phyloP scores from a whole-genome alignment of 208 protist genomes.

The Novymonas esmeraldas region DNA sequence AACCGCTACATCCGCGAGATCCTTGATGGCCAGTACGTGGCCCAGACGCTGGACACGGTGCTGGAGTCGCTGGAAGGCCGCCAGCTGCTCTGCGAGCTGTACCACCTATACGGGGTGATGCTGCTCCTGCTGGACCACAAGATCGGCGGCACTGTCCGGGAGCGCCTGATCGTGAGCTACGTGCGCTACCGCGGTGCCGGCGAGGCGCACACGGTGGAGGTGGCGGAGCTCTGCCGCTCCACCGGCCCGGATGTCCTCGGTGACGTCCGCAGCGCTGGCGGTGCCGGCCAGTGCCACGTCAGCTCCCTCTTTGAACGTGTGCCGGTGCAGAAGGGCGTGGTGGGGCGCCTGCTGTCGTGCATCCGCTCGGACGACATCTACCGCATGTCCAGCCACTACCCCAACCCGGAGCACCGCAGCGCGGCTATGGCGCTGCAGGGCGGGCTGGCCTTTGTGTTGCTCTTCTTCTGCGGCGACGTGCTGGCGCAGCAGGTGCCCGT shows the following conservation, averaged over 20 bases:
- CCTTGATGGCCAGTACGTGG: conserved; percentile 87
- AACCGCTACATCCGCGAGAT: conserved; percentile 93
- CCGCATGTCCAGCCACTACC: conserved; percentile 90
- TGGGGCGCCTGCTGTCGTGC: conserved; percentile 93
- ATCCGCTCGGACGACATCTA: conserved; percentile 97
- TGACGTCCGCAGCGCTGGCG: neutral
- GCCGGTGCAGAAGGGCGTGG: conserved; percentile 56
- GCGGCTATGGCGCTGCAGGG: conserved; percentile 94
- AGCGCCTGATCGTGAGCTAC: conserved; percentile 97
- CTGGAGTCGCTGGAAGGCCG: conserved; percentile 94
- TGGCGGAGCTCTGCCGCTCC: conserved; percentile 93
- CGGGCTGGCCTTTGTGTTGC: conserved; percentile 96
- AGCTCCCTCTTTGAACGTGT: conserved; percentile 93
- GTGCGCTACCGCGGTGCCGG: conserved; percentile 95
- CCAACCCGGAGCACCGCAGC: conserved; percentile 94
- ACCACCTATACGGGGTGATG: conserved; percentile 97
- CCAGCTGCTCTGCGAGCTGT: conserved; percentile 95
- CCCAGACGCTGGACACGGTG: conserved; percentile 93
- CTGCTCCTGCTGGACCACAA: conserved; percentile 94
- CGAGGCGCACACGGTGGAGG: conserved; percentile 93
- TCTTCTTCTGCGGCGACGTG: conserved; percentile 97
- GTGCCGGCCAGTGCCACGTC: conserved; percentile 89
- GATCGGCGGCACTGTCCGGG: conserved; percentile 93
- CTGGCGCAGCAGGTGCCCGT: conserved; percentile 86
- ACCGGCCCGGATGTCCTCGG: conserved; percentile 79